Evolutionary conservation across 176 grass and related monocot genomes (phyloP).

Genomic region (Eleusine coracana): DNA sequence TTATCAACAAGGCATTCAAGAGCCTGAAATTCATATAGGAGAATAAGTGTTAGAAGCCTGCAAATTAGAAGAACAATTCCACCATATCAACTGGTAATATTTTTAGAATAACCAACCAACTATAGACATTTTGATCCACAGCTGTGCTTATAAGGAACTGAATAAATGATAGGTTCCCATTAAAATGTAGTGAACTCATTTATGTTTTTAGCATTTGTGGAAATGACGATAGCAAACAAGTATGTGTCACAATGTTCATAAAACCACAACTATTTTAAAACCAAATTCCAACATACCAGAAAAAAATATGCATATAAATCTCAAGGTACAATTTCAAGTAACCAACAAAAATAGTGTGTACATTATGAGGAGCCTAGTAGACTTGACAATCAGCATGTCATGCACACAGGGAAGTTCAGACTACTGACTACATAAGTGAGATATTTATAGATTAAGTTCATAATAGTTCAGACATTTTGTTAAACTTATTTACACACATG

Average conservation of each 20-base stretch:
- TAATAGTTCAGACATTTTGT: background rate
- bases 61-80: slow-evolving; percentile 17
- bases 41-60: slow-evolving; percentile 22
- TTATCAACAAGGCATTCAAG: slow-evolving; percentile 96
- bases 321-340: background rate
- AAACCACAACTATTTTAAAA: slow-evolving; percentile 12
- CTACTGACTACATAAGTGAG: background rate
- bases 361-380: background rate
- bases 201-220: slow-evolving; percentile 5
- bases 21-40: slow-evolving; percentile 58
- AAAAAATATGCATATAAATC: background rate
- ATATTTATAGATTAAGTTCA: slow-evolving; percentile 7
- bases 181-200: background rate
- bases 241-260: slow-evolving; percentile 12
- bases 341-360: background rate
- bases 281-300: slow-evolving; percentile 1
- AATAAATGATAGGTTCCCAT: background rate
- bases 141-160: background rate
- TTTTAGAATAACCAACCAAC: background rate
- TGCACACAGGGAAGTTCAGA: background rate
- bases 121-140: background rate
- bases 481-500: background rate
- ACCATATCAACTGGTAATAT: slow-evolving; percentile 3
- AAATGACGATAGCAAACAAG: background rate
- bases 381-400: background rate